Base-by-base conservation (phyloP, 164 flowering plant species). In the Sedum album region DNA sequence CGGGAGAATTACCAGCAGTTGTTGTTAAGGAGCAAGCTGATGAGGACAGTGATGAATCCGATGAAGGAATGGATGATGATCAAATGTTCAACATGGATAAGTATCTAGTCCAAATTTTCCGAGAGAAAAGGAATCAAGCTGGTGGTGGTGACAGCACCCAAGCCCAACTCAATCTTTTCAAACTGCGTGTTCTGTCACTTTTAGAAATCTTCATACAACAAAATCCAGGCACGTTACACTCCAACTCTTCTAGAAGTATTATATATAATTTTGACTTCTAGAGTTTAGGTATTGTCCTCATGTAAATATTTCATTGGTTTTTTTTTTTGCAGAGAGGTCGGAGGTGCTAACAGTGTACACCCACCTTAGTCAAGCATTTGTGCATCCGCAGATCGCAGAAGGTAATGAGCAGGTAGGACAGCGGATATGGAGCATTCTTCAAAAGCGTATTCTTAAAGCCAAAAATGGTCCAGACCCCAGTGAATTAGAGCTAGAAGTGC, bases 51-150 rank as follows among this genome's bases (percentile, higher is more conserved):
- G 89, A 85, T 83, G 96, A 89, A 42, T 89, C 96, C 51, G 98
- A 91, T 71, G 85, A 80, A 44, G 98, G 90, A 69, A 84, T 91
- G 95, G 97, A 91, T 74, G 99, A 94, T 71, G 99, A 88, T 67
- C 92, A 88, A 26, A 94, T 94, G 99, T 94, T 94, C 73, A 77
- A 91, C 8, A 87, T 94, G 96, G 97, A 94, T 78, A 72, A 88
- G 36, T 83, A 91, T 73, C 82, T 91, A 71, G 88, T 87, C 30
- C 84, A 69, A 66, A 87, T 91, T 60, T 87, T 87, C 72, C 84
- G 78, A 78, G 97, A 88, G 76, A 72, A 76, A 75, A 88, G 85
- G 79, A 94, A 87, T 71, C 88, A 82, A 44, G 81, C 86, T 69
- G 96, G 87, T 6, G 76, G 87, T 7, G 75, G 88, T 67, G 96